Conservation (phyloP, 2,329 filamentous ascomycete species). For the Purpureocillium lavendulum region DNA sequence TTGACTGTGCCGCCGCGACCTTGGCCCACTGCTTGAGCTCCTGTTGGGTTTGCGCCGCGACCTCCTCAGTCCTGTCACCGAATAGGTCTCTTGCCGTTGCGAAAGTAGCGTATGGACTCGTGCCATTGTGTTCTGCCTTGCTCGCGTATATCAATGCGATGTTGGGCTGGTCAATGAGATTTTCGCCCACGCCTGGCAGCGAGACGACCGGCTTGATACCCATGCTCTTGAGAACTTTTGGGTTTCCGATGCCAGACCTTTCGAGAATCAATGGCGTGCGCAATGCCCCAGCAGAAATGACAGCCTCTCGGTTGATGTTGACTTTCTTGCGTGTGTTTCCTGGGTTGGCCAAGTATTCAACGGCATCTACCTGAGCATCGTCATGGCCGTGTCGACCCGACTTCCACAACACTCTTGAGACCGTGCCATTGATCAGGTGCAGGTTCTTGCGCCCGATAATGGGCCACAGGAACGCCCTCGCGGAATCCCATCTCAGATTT, state of each 20-base stretch:
- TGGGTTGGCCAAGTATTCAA: constrained; percentile 24
- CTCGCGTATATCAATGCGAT: constrained; percentile 15
- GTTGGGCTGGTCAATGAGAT: constrained; percentile 42
- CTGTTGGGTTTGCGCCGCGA: constrained; percentile 18
- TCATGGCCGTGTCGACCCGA: constrained; percentile 4
- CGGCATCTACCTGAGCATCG: constrained; percentile 18
- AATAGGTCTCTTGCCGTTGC: constrained; percentile 25
- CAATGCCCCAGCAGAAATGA: constrained; percentile 39
- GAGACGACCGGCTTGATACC: constrained; percentile 36
- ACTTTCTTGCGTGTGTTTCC: constrained; percentile 25
- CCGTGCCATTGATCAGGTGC: constrained; percentile 27
- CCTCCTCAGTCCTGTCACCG: constrained; percentile 12
- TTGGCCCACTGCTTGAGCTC: no score
- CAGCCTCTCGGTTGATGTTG: constrained; percentile 34
- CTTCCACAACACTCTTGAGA: constrained; percentile 20
- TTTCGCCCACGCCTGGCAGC: constrained; percentile 40
- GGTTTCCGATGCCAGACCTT: constrained; percentile 43
- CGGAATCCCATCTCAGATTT: constrained; percentile 32
- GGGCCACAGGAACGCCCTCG: constrained; percentile 31
- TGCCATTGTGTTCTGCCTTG: constrained; percentile 10
- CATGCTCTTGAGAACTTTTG: constrained; percentile 28
- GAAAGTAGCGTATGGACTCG: no score
- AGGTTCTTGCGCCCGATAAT: constrained; percentile 27
- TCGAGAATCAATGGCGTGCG: constrained; percentile 44
- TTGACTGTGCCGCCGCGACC: no score